Percentiles rank a stretch among this genome's conserved stretches.
These are phyloP conservation scores for Phytophthora foliorum DNA, from an alignment of 352 stramenopile species.

Conservation along the genomic window DNA sequence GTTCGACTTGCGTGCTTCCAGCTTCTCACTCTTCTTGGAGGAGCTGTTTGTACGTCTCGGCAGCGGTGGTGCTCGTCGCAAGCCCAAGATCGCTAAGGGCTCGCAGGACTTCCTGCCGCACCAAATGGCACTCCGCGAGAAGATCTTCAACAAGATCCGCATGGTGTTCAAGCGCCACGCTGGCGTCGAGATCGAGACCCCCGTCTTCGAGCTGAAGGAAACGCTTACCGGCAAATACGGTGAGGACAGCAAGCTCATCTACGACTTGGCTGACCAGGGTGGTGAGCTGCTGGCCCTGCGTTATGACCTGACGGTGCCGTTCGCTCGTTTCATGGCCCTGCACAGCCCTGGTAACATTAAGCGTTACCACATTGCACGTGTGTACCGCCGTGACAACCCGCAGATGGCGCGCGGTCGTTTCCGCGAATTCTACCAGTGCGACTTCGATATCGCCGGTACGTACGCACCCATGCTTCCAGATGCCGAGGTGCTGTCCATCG, in stretches of 20 bases:
- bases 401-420: constrained; percentile 96
- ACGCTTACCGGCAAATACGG: constrained; percentile 99
- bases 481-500: constrained; percentile 97
- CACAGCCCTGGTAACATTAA: constrained; percentile 99
- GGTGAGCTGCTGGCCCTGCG: constrained; percentile 95
- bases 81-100: constrained; percentile 92
- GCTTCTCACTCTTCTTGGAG: constrained; percentile 63
- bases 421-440: constrained; percentile 99
- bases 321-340: constrained; percentile 98
- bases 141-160: constrained; percentile 98
- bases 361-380: constrained; percentile 98
- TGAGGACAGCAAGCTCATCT: constrained; percentile 99
- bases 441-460: constrained; percentile 98
- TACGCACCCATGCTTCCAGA: constrained; percentile 98
- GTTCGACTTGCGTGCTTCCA: constrained; percentile 67
- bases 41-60: constrained; percentile 72
- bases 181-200: constrained; percentile 98
- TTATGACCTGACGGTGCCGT: constrained; percentile 99
- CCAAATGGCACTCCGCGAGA: constrained; percentile 97
- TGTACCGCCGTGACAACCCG: constrained; percentile 97
- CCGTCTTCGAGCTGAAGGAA: constrained; percentile 99
- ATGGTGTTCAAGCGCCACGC: constrained; percentile 98
- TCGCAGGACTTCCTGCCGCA: constrained; percentile 96
- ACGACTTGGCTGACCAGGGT: constrained; percentile 98
- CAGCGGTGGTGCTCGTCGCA: constrained; percentile 79